Evolutionary conservation across 192 early-diverging fungal species (phyloP).

Genomic region (Fimicolochytrium jonesii): DNA sequence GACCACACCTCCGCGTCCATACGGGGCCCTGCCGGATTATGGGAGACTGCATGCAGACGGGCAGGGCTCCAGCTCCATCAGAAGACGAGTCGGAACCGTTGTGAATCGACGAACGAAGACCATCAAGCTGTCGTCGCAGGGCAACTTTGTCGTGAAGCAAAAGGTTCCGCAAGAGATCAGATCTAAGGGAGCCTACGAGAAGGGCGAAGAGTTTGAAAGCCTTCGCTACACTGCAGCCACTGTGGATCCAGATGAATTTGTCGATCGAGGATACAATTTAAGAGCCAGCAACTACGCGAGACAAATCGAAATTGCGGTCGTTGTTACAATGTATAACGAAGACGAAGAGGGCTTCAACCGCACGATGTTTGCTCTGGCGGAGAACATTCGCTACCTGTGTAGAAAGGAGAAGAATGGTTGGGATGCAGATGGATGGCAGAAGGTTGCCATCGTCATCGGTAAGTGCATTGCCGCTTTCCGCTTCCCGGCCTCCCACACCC

Average conservation of each 20-base stretch:
- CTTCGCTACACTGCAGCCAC: slow-evolving; percentile 71
- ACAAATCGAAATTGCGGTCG: slow-evolving; percentile 74
- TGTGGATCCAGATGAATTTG: slow-evolving; percentile 54
- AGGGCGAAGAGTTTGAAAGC: slow-evolving; percentile 78
- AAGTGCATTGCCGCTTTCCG: not conserved
- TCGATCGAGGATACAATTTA: slow-evolving; percentile 67
- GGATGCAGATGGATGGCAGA: slow-evolving; percentile 78
- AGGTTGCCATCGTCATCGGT: slow-evolving; percentile 72
- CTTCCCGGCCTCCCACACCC: too few species aligned
- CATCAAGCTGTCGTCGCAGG: slow-evolving; percentile 22
- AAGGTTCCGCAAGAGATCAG: slow-evolving; percentile 22
- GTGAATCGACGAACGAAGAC: slow-evolving; percentile 18
- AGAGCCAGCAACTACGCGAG: slow-evolving; percentile 54
- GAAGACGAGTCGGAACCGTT: too few species aligned
- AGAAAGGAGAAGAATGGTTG: slow-evolving; percentile 36
- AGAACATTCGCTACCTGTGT: slow-evolving; percentile 55
- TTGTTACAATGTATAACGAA: slow-evolving; percentile 75
- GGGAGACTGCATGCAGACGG: too few species aligned
- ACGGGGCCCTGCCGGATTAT: too few species aligned
- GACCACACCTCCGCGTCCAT: too few species aligned
- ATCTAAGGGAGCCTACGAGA: slow-evolving; percentile 29
- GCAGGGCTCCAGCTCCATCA: too few species aligned
- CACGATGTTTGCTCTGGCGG: slow-evolving; percentile 82
- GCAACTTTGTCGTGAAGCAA: slow-evolving; percentile 34
- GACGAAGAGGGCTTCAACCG: slow-evolving; percentile 70